A percentile compares a stretch with the other conserved stretches of the same genome.
Conservation (phyloP, 2,329 filamentous ascomycete genomes). For the Fusarium zealandicum region DNA sequence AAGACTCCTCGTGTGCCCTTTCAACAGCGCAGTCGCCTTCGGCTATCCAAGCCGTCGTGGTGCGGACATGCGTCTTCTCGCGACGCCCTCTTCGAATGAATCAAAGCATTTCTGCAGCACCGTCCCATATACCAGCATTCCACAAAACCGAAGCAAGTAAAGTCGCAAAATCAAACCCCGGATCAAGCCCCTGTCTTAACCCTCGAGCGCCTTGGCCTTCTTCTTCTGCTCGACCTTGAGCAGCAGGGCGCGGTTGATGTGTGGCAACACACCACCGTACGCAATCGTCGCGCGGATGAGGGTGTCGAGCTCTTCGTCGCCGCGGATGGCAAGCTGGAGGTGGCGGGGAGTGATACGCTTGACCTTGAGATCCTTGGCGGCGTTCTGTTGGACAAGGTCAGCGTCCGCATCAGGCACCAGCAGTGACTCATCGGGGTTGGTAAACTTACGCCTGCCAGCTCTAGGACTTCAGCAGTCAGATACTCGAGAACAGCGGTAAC, state of each 20-base stretch:
- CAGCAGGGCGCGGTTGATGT: slow-evolving; percentile 97
- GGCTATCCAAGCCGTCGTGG: slow-evolving; percentile 40
- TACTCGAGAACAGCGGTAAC: slow-evolving; percentile 98
- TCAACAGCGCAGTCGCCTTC: slow-evolving; percentile 30
- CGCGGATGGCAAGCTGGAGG: slow-evolving; percentile 95
- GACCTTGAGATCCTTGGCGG: slow-evolving; percentile 99
- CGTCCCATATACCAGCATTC: slow-evolving; percentile 39
- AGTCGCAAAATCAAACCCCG: slow-evolving; percentile 33
- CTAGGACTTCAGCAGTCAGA: slow-evolving; percentile 95
- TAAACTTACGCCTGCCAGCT: slow-evolving; percentile 82
- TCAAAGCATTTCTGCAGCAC: slow-evolving; percentile 42
- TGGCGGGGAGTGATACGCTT: slow-evolving; percentile 99
- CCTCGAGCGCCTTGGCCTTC: slow-evolving; percentile 69
- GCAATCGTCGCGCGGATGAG: slow-evolving; percentile 97
- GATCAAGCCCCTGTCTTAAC: slow-evolving; percentile 41
- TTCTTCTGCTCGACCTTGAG: slow-evolving; percentile 98
- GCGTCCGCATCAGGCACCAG: slow-evolving; percentile 26
- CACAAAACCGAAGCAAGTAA: slow-evolving; percentile 34
- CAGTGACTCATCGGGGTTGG: slow-evolving; percentile 14
- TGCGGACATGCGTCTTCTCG: slow-evolving; percentile 30
- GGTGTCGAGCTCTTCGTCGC: slow-evolving; percentile 97
- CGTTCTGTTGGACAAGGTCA: slow-evolving; percentile 68
- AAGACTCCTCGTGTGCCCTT: slow-evolving; percentile 31
- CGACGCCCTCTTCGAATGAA: slow-evolving; percentile 38
- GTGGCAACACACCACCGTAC: slow-evolving; percentile 96